Conservation (phyloP, 129 eudicot species). For the Helianthus annuus region DNA sequence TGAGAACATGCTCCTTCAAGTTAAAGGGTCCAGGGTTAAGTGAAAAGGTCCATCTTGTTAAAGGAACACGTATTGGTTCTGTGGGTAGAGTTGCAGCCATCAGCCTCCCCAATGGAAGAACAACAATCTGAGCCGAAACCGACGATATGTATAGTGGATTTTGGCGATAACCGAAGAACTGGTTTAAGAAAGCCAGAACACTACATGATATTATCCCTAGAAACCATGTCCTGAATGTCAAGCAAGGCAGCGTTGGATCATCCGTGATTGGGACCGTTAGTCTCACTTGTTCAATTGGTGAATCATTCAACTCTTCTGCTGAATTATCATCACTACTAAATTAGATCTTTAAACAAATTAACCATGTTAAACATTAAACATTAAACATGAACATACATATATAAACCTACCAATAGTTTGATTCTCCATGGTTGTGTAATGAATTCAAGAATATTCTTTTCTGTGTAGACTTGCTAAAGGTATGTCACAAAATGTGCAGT, state of each 20-base stretch:
- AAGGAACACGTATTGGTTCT: constrained; percentile 26
- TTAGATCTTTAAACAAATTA: background rate
- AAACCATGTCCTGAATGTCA: constrained; percentile 83
- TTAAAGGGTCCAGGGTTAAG: constrained; percentile 89
- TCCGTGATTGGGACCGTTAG: constrained; percentile 77
- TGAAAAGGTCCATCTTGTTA: constrained; percentile 61
- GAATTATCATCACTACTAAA: background rate
- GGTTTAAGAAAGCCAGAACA: constrained; percentile 68
- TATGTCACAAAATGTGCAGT: constrained; percentile 12
- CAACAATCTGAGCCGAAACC: constrained; percentile 43
- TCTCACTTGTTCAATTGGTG: constrained; percentile 78
- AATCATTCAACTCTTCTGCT: constrained; percentile 65
- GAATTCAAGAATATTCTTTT: constrained; percentile 1
- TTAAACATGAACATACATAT: background rate
- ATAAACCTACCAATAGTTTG: constrained; percentile 22
- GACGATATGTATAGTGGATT: constrained; percentile 42
- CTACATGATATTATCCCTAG: constrained; percentile 67
- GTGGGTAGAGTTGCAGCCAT: constrained; percentile 80
- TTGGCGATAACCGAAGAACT: constrained; percentile 50
- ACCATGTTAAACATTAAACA: background rate
- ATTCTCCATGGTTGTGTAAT: constrained; percentile 3
- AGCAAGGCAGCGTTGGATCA: constrained; percentile 73
- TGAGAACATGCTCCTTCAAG: constrained; percentile 81
- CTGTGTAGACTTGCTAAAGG: background rate
- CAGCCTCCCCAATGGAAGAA: constrained; percentile 73